phyloP scores from a whole-genome alignment of 2,329 filamentous ascomycete species.

The Talaromyces amestolkiae region DNA sequence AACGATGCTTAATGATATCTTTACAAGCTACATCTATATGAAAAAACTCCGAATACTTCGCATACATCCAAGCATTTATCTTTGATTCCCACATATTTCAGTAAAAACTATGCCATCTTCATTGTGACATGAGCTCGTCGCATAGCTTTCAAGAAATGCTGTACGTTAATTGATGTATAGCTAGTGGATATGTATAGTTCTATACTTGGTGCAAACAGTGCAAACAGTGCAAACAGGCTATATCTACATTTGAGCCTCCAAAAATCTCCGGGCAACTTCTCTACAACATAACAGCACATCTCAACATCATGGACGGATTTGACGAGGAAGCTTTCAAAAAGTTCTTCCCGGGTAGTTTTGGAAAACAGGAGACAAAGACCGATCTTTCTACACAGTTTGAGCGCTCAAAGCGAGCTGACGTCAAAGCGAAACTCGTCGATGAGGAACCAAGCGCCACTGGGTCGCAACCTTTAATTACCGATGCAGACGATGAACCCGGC shows the following conservation, averaged over 20 bases:
- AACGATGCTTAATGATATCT: not conserved
- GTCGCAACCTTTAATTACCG: slow-evolving; percentile 10
- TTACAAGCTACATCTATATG: not conserved
- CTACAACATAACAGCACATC: not conserved
- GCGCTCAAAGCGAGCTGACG: slow-evolving; percentile 64
- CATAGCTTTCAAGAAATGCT: not conserved
- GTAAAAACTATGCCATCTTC: not conserved
- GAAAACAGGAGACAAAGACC: slow-evolving; percentile 71
- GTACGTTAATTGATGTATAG: slow-evolving; percentile 14
- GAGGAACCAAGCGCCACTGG: not conserved
- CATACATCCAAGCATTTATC: not conserved
- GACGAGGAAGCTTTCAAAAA: slow-evolving; percentile 48
- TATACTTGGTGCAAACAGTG: not conserved
- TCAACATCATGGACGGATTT: slow-evolving; percentile 39
- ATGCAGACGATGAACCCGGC: slow-evolving; percentile 25
- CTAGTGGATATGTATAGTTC: not conserved
- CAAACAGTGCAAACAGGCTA: slow-evolving; percentile 11
- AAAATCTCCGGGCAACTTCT: not conserved
- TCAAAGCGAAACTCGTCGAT: slow-evolving; percentile 33
- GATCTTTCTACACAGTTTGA: slow-evolving; percentile 80
- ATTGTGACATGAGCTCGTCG: not conserved
- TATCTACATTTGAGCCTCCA: not conserved
- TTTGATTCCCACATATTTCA: too few species aligned
- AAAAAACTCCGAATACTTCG: not conserved
- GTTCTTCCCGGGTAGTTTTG: slow-evolving; percentile 80